Base-by-base conservation (phyloP, 164 flowering plant genomes). In the Euptelea pleiosperma region DNA sequence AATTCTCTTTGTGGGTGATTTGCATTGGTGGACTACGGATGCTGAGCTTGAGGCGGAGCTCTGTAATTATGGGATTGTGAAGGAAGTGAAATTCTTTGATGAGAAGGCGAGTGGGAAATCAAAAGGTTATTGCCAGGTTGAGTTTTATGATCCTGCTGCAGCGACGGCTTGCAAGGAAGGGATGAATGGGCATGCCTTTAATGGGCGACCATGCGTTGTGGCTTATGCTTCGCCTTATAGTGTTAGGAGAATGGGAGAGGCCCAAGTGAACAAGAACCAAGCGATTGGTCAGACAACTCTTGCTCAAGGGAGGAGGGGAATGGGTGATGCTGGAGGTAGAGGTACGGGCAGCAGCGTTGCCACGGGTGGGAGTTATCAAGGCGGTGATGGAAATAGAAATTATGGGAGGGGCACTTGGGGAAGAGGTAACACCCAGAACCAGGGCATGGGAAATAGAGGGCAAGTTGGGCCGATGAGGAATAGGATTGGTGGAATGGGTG, bases 21-120 rank as follows among this genome's bases (percentile, higher is more conserved):
- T 88, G 74, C 93, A 83, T 68, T 91, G 96, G 97, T 90, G 97
- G 97, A 90, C 95, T 6, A 90, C 97, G 0, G 97, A 90, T 75
- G 83, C 86, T 0, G 81, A 91, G 41, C 76, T 91, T 14, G 98
- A 91, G 73, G 60, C 61, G 0, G 91, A 84, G 70, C 72, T 84
- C 6, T 73, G 75, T 16, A 84, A 83, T 75, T 88, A 91, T 73
- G 98, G 98, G 26, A 44, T 40, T 2, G 89, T 88, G 73, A 86
- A 83, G 75, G 96, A 91, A 70, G 80, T 91, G 34, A 86, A 80
- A 60, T 88, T 91, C 64, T 88, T 68, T 46, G 93, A 88, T 60
- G 93, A 86, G 77, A 87, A 75, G 58, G 98, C 95, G 1, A 85
- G 91, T 72, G 97, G 95, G 28, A 90, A 90, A 59, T 90, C 95